Evolutionary conservation across 2,329 filamentous ascomycete genomes (phyloP).

Genomic region (Fusarium nurragi): DNA sequence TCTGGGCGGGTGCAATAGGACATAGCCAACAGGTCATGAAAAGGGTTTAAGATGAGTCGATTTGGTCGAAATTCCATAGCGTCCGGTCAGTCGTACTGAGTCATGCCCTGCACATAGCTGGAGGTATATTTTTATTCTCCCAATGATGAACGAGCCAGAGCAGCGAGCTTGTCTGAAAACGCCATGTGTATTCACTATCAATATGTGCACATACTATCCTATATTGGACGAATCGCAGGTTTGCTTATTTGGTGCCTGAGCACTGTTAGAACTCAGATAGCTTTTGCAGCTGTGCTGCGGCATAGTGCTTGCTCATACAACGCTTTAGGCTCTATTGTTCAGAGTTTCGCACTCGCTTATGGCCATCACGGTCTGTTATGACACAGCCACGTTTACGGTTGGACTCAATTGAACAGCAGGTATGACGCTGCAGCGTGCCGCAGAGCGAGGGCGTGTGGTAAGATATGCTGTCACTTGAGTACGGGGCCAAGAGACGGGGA

Average conservation of each 20-base stretch:
- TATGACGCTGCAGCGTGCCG: constrained; percentile 18
- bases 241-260: not conserved
- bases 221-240: not conserved
- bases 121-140: not conserved
- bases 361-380: not conserved
- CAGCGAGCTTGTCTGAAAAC: not conserved
- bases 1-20: not conserved
- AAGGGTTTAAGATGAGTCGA: not conserved
- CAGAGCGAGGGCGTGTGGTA: constrained; percentile 16
- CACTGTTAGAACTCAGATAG: not conserved
- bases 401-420: constrained; percentile 15
- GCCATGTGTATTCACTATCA: constrained; percentile 7
- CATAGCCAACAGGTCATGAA: not conserved
- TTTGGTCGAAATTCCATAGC: not conserved
- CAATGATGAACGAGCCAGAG: not conserved
- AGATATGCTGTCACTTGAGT: constrained; percentile 27
- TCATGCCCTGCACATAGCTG: not conserved
- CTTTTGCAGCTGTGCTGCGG: not conserved
- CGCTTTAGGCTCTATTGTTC: constrained; percentile 4
- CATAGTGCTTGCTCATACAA: not conserved
- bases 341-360: constrained; percentile 2
- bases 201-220: not conserved
- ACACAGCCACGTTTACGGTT: not conserved
- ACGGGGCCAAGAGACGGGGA: constrained; percentile 11
- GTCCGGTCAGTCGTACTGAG: not conserved